Base-by-base conservation (phyloP, 2,329 filamentous ascomycete genomes). In the Colletotrichum phormii region DNA sequence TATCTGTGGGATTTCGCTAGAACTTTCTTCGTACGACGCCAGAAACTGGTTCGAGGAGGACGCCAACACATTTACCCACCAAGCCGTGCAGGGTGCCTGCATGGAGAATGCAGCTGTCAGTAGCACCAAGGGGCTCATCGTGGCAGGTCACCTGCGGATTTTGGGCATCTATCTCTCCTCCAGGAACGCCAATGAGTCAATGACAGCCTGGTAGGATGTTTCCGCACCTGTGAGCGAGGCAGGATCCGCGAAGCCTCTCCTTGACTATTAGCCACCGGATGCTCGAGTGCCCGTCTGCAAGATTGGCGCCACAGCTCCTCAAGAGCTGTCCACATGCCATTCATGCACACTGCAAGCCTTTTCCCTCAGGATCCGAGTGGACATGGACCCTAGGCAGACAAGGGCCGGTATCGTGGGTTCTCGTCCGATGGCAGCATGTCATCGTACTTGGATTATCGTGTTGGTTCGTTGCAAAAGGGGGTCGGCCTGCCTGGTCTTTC, bases 101-200 rank as follows among this genome's bases (percentile, higher is more conserved):
- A 64, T 64, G 7, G 15, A 55, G 60, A 22, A 61, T 51, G 37
- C 46, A 63, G 60, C 71, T 71, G 66, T 70, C 71, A 72, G 71
- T 72, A 37, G 59, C 49, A 72, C 61, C 37, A 60, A 13, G 55
- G 35, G 33, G 55, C 60, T 55, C 13, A 31, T 59, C 22, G 24
- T 46, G 24, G 26, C 53, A 54, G 33, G 26, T 53, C 53, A 37
- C 11, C 37, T 46, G 54, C 31, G 37, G 22, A 35, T 60, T 46
- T 54, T 3, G 60, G 58, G 18, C 9, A 33, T 31, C n/a, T 35
- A 11, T 11, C 46, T 33, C 5, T n/a, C 12, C 29, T 58, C 18
- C 29, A 35, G 29, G 18, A 35, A 9, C 55, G 54, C 26, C 24
- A 15, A 35, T 13, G 5, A 35, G 1, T 12, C 26, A 24, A 35